phyloP scores from a whole-genome alignment of 805 yeast genomes.

The Naumovozyma dairenensis region DNA sequence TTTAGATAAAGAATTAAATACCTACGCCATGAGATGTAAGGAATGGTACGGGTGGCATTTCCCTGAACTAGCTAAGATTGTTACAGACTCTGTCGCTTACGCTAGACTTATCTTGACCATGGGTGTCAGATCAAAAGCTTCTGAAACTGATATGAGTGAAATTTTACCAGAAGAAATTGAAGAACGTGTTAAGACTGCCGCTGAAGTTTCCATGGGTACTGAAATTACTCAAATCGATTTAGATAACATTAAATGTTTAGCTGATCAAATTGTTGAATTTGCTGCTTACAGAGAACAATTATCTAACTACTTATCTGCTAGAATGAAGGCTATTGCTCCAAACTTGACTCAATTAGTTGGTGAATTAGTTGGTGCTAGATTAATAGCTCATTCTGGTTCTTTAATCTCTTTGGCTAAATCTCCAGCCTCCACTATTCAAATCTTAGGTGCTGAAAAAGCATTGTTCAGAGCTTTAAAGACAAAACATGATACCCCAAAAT shows the following conservation, averaged over 20 bases:
- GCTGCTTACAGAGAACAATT: conserved; percentile 94
- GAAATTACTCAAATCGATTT: conserved; percentile 91
- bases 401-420: conserved; percentile 91
- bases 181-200: conserved; percentile 81
- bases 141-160: conserved; percentile 81
- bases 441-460: conserved; percentile 98
- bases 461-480: conserved; percentile 97
- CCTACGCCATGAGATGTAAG: conserved; percentile 97
- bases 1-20: conserved; percentile 93
- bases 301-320: conserved; percentile 78
- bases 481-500: conserved; percentile 96
- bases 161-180: conserved; percentile 90
- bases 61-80: conserved; percentile 97
- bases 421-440: conserved; percentile 97
- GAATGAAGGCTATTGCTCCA: conserved; percentile 99
- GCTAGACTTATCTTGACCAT: conserved; percentile 88
- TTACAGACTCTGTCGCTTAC: conserved; percentile 89
- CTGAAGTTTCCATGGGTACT: conserved; percentile 99
- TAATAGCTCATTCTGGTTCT: conserved; percentile 96
- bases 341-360: conserved; percentile 92
- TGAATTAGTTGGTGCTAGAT: conserved; percentile 95
- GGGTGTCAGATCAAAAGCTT: conserved; percentile 90
- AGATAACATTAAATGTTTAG: conserved; percentile 78
- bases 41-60: conserved; percentile 99
- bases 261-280: conserved; percentile 93